Evolutionary conservation across 805 yeast genomes (phyloP).

Genomic region (Suhomyces pyralidae): DNA sequence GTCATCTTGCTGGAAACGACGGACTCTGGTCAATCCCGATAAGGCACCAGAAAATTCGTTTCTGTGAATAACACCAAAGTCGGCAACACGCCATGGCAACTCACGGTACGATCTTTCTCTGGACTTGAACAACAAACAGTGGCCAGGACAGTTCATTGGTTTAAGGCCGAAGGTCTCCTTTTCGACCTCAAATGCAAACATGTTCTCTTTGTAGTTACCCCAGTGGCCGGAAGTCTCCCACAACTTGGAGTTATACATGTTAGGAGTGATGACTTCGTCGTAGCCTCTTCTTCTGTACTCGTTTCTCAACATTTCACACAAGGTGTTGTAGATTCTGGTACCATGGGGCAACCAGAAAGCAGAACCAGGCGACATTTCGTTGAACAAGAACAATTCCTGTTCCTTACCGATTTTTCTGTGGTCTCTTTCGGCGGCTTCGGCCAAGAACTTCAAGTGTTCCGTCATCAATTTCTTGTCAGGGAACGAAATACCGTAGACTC

Average conservation of each 20-base stretch:
- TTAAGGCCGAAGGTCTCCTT: conserved; percentile 92
- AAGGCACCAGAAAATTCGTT: conserved; percentile 95
- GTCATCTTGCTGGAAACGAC: conserved; percentile 99
- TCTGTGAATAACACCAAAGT: conserved; percentile 95
- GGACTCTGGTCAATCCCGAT: conserved; percentile 87
- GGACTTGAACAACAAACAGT: conserved; percentile 86
- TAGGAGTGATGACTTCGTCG: conserved; percentile 98
- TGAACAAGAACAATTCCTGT: conserved; percentile 92
- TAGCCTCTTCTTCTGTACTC: conserved; percentile 94
- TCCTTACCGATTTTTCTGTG: conserved; percentile 96
- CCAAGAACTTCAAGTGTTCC: conserved; percentile 89
- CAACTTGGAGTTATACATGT: conserved; percentile 94
- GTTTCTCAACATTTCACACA: conserved; percentile 71
- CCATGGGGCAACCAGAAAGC: conserved; percentile 99
- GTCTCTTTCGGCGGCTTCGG: conserved; percentile 93
- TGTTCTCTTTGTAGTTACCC: conserved; percentile 95
- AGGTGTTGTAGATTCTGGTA: conserved; percentile 89
- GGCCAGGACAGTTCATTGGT: conserved; percentile 93
- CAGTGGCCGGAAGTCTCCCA: conserved; percentile 99
- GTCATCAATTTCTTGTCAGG: conserved; percentile 97
- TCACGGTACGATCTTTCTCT: conserved; percentile 96
- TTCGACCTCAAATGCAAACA: conserved; percentile 96
- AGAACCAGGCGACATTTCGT: conserved; percentile 96
- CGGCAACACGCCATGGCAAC: conserved; percentile 98
- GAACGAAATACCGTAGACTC: conserved; percentile 97